A percentile compares a stretch with the other conserved stretches of the same genome.
Conservation (phyloP, 345 rosid species). For the Garcia nutans region DNA sequence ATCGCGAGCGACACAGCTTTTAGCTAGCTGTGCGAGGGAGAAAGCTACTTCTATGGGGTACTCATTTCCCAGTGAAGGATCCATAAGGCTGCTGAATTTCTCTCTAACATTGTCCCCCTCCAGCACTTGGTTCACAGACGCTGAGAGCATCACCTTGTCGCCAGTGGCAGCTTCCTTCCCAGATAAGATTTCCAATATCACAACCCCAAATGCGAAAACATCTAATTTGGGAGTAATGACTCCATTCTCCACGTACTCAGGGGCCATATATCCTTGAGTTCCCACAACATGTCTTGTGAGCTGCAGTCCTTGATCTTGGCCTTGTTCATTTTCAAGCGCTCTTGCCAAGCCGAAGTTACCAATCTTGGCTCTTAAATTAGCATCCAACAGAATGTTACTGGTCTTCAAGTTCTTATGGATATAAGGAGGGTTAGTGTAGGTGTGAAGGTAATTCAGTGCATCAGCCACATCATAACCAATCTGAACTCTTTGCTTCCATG, state of each 20-base stretch:
- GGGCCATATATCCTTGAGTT: conserved; percentile 85
- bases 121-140: conserved; percentile 49
- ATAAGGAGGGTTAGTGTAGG: conserved; percentile 69
- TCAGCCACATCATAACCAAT: conserved; percentile 68
- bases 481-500: conserved; percentile 88
- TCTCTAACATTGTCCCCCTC: conserved; percentile 74
- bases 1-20: conserved; percentile 57
- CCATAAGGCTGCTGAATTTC: conserved; percentile 57
- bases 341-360: conserved; percentile 80
- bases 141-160: conserved; percentile 47
- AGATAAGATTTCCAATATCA: conserved; percentile 74
- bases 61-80: conserved; percentile 52
- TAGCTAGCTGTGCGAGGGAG: conserved; percentile 72
- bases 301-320: conserved; percentile 46
- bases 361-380: conserved; percentile 68
- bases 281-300: conserved; percentile 81
- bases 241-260: conserved; percentile 86
- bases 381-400: conserved; percentile 74
- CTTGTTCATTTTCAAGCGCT: conserved; percentile 36
- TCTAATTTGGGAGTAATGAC: conserved; percentile 79
- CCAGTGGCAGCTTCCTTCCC: conserved; percentile 60
- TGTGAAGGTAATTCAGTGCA: conserved; percentile 77
- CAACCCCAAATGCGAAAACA: conserved; percentile 81
- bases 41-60: conserved; percentile 82
- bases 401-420: conserved; percentile 83